Evolutionary conservation across 176 grass and related monocot species (phyloP).

Genomic region (Avena sativa): DNA sequence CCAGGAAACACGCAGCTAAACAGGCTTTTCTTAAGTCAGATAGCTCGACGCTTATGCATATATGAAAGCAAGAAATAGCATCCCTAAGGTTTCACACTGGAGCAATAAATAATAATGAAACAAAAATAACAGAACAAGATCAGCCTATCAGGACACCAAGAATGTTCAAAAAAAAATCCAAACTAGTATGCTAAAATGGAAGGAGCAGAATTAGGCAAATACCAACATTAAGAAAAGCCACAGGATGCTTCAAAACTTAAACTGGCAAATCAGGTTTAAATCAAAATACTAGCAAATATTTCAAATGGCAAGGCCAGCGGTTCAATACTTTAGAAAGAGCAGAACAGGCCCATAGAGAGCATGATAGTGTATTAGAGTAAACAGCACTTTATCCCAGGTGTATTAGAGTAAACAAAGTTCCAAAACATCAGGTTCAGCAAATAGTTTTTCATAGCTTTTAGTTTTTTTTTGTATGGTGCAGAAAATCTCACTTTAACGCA

Average conservation of each 20-base stretch:
- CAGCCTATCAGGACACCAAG: background rate
- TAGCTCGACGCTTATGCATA: background rate
- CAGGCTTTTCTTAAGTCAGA: background rate
- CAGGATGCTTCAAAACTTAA: background rate
- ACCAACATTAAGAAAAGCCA: background rate
- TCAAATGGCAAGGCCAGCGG: background rate
- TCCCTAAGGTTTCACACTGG: background rate
- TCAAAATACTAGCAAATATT: background rate
- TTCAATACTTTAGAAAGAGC: background rate
- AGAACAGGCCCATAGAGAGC: background rate
- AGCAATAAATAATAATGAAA: background rate
- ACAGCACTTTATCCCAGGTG: too few relatives aligned
- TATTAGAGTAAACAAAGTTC: too few relatives aligned
- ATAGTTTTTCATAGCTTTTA: too few relatives aligned
- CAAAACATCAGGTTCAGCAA: too few relatives aligned
- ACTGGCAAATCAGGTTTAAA: background rate
- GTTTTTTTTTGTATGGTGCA: too few relatives aligned
- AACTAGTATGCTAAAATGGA: background rate
- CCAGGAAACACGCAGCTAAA: background rate
- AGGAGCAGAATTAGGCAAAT: background rate
- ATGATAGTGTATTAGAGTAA: background rate
- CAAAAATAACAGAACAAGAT: slow-evolving; percentile 6
- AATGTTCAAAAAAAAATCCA: background rate
- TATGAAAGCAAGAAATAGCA: background rate
- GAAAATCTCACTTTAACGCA: too few relatives aligned